These are phyloP conservation scores for Penicillium waksmanii DNA, from an alignment of 495 filamentous ascomycete species.

Conservation along the genomic window DNA sequence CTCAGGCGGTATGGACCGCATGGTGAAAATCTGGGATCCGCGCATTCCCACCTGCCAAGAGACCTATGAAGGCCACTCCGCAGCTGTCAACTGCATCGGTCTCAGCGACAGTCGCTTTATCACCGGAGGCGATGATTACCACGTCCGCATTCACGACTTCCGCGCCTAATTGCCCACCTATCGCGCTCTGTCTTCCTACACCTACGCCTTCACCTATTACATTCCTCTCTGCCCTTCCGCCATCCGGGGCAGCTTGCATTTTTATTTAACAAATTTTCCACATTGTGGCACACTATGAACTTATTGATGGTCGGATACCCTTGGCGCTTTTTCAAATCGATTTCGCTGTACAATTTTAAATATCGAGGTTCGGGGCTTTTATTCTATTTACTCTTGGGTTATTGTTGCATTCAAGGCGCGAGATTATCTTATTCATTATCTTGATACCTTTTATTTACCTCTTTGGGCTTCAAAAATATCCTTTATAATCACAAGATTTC, in stretches of 20 bases:
- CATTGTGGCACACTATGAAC: background rate
- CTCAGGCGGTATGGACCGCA: constrained; percentile 86
- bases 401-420: constrained; percentile 1
- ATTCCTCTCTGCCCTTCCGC: constrained; percentile 1
- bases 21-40: constrained; percentile 97
- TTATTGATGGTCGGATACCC: constrained; percentile 6
- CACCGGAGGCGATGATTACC: constrained; percentile 90
- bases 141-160: constrained; percentile 86
- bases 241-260: constrained; percentile 7
- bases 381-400: background rate
- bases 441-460: background rate
- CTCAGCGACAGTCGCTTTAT: constrained; percentile 85
- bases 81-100: constrained; percentile 89
- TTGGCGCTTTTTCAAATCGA: background rate
- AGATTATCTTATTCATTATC: background rate
- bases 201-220: too few species aligned
- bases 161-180: constrained; percentile 47
- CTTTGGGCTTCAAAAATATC: background rate
- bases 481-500: background rate
- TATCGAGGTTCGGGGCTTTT: background rate
- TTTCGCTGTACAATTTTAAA: background rate
- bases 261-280: background rate
- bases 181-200: too few species aligned
- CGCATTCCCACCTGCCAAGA: constrained; percentile 86
- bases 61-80: constrained; percentile 86